Conservation (phyloP, 306 rosid species). For the Casuarina equisetifolia region DNA sequence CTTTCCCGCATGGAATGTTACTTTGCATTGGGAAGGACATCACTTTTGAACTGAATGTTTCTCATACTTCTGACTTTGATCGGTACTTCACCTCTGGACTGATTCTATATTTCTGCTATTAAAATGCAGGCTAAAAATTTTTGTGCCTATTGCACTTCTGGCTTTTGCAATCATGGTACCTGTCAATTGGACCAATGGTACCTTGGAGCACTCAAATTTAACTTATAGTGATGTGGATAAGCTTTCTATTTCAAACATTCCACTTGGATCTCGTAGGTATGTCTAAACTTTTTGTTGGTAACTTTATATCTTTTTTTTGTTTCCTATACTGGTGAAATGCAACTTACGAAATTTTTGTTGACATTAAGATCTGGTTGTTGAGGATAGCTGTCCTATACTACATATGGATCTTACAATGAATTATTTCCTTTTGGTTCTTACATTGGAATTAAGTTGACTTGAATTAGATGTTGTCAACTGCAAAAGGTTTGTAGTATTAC, state of each 20-base stretch:
- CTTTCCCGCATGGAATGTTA: background rate
- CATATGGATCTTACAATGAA: background rate
- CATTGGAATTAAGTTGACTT: background rate
- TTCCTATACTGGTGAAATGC: conserved; percentile 3
- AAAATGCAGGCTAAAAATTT: conserved; percentile 82
- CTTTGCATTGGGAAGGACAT: background rate
- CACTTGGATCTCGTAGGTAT: conserved; percentile 78
- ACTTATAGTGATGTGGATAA: conserved; percentile 70
- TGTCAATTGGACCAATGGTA: conserved; percentile 88
- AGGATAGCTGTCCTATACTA: background rate
- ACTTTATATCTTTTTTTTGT: background rate
- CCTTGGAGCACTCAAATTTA: conserved; percentile 66
- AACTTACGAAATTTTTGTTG: conserved; percentile 12
- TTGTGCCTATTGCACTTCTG: conserved; percentile 74
- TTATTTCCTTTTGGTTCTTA: background rate
- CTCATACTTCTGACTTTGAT: background rate
- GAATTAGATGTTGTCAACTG: background rate
- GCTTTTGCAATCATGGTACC: conserved; percentile 87
- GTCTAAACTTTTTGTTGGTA: conserved; percentile 7
- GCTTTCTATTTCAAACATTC: conserved; percentile 92
- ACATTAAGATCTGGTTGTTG: conserved; percentile 4
- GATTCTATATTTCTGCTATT: conserved; percentile 23
- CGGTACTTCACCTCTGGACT: conserved; percentile 17
- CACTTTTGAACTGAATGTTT: background rate
- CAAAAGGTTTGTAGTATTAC: background rate